Conservation (phyloP, 768 basidiomycete species). For the Boletus sp. region DNA sequence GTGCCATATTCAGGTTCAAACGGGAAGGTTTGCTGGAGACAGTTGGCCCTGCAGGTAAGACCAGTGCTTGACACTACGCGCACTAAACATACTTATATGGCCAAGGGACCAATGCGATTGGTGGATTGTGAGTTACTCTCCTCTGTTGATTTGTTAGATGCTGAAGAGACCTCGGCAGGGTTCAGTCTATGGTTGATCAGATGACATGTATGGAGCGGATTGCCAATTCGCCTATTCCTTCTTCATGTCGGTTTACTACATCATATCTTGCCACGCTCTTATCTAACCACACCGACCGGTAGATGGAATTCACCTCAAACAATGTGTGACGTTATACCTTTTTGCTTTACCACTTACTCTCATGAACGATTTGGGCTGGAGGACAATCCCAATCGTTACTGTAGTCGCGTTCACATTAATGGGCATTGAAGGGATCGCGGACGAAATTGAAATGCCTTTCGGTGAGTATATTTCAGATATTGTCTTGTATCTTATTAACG, state of each 20-base stretch:
- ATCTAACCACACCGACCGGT: conserved; percentile 14
- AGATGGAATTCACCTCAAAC: conserved; percentile 91
- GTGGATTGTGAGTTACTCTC: conserved; percentile 46
- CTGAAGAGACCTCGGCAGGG: conserved; percentile 38
- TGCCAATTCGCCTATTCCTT: conserved; percentile 81
- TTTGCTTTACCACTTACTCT: conserved; percentile 88
- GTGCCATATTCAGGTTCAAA: conserved; percentile 68
- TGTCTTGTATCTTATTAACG: neutral
- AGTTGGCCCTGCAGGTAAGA: conserved; percentile 80
- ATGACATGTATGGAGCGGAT: conserved; percentile 87
- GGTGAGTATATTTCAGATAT: conserved; percentile 43
- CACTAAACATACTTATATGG: neutral
- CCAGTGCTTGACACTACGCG: neutral
- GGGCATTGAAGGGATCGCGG: conserved; percentile 94
- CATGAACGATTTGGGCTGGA: conserved; percentile 79
- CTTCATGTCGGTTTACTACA: conserved; percentile 51
- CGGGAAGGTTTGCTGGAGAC: conserved; percentile 82
- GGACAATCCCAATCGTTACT: conserved; percentile 80
- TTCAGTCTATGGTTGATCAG: conserved; percentile 82
- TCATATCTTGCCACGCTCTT: neutral
- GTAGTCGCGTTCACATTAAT: conserved; percentile 88
- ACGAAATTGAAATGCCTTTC: conserved; percentile 94
- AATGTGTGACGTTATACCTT: conserved; percentile 91
- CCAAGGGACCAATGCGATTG: conserved; percentile 75
- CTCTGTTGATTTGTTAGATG: neutral